Conservation (phyloP, 768 basidiomycete species). For the Daedaleopsis sinensis region DNA sequence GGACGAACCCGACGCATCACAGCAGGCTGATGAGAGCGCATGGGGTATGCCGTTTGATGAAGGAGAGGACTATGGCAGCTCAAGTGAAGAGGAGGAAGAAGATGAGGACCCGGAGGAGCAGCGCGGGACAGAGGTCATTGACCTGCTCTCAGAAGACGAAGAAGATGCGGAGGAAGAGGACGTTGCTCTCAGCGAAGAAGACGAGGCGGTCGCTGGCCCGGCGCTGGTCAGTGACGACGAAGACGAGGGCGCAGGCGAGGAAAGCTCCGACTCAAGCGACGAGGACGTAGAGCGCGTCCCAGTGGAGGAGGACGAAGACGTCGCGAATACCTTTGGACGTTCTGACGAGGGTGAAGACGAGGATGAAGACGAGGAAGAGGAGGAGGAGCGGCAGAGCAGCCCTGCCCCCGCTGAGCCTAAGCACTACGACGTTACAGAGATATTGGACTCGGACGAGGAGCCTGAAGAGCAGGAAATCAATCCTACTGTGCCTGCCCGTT, state of each 20-base stretch:
- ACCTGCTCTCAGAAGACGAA: slow-evolving; percentile 25
- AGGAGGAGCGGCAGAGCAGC: background rate
- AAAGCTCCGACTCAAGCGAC: slow-evolving; percentile 1
- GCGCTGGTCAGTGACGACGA: slow-evolving; percentile 8
- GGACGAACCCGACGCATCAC: slow-evolving; percentile 24
- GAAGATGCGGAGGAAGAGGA: background rate
- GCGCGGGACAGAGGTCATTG: slow-evolving; percentile 26
- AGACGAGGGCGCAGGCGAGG: background rate
- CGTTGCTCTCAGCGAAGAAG: background rate
- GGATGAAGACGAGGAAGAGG: background rate
- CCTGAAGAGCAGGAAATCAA: background rate
- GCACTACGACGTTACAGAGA: slow-evolving; percentile 6
- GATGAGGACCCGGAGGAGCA: slow-evolving; percentile 28
- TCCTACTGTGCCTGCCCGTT: slow-evolving; percentile 10
- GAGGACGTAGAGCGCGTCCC: background rate
- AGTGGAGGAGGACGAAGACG: slow-evolving; percentile 6
- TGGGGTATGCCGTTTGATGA: slow-evolving; percentile 20
- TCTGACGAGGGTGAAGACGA: background rate
- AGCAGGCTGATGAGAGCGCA: slow-evolving; percentile 26
- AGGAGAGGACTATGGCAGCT: slow-evolving; percentile 18
- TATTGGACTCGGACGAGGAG: slow-evolving; percentile 16
- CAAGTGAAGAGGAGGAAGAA: slow-evolving; percentile 32
- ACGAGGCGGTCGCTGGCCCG: background rate
- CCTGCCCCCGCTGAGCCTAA: background rate
- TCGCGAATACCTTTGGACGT: background rate